These are phyloP conservation scores for Pleurotus tuber-regium DNA, from an alignment of 768 basidiomycete genomes.

Conservation along the genomic window DNA sequence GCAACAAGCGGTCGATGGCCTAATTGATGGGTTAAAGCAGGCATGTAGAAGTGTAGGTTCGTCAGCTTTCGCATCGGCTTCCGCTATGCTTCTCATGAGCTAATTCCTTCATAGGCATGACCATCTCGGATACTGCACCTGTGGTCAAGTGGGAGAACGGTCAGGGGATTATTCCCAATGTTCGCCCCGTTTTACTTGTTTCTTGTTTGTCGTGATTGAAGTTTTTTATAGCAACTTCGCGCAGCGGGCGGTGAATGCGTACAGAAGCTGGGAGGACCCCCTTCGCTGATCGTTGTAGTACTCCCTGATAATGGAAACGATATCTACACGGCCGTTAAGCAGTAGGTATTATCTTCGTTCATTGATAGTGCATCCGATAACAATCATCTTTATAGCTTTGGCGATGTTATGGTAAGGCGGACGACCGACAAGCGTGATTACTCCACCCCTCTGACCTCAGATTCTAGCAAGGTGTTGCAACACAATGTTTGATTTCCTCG, in stretches of 20 bases:
- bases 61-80: no score
- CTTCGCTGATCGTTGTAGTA: slow-evolving; percentile 56
- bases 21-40: slow-evolving; percentile 50
- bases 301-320: slow-evolving; percentile 75
- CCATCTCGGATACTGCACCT: slow-evolving; percentile 40
- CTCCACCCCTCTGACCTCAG: background rate
- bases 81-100: no score
- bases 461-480: slow-evolving; percentile 65
- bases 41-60: slow-evolving; percentile 58
- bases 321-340: slow-evolving; percentile 74
- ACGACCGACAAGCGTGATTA: background rate
- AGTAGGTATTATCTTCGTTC: slow-evolving; percentile 57
- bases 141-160: slow-evolving; percentile 55
- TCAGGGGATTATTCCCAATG: slow-evolving; percentile 49
- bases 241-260: slow-evolving; percentile 46
- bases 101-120: slow-evolving; percentile 50
- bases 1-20: slow-evolving; percentile 42
- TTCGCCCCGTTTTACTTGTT: background rate
- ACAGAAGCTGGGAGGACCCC: slow-evolving; percentile 36
- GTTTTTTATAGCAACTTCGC: slow-evolving; percentile 35
- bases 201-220: background rate
- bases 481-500: slow-evolving; percentile 69
- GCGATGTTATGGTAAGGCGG: slow-evolving; percentile 37
- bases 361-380: background rate
- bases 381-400: slow-evolving; percentile 47